Evolutionary conservation across 1,139 yeast species (phyloP), one percentile per base, ranked within the genome.

Genomic region (Wickerhamomyces sp.): DNA sequence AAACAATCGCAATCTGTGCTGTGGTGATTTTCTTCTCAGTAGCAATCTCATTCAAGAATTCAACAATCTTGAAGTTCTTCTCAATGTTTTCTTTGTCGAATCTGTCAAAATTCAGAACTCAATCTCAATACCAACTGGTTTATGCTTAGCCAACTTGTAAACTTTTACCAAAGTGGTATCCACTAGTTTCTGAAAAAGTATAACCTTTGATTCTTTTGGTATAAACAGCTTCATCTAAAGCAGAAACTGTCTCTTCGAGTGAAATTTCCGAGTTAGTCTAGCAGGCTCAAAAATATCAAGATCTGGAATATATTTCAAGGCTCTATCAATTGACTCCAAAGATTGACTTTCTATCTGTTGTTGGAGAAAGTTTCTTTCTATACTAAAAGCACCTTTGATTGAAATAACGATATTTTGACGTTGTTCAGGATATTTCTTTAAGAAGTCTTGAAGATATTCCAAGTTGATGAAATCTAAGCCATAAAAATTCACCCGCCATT

Each of bases 401-500:
- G 84, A 76, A 40, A 89, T 59, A 23, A 78, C 66, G 46, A 81
- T 77, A 51, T 76, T 67, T 46, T 75, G 67, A 40, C 78, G 71
- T 44, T 68, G 65, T 39, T 76, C 81, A 1, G 86, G 85, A 49
- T 77, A 69, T 55, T 72, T 68, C 14, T 66, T 72, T 49, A 85
- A 78, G 60, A 82, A 88, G 13, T 73, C 74, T 45, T 75, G 68
- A 39, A 86, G 60, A 44, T 79, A 71, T 55, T 75, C 67, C 64
- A 85, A 65, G 56, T 81, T 81, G 53, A 68, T 65, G 44, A 65
- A 68, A 40, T 74, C 69, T 0, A 71, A 63, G 27, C 94, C 94
- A 59, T 89, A n/a, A 89, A 60, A 88, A 86, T 55, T 84, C 93
- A 46, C 94, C 94, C 95, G 31, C 79, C 79, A 59, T 88, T 88